Base-by-base conservation (phyloP, 257 asterid species). In the Solanum paucissectum region DNA sequence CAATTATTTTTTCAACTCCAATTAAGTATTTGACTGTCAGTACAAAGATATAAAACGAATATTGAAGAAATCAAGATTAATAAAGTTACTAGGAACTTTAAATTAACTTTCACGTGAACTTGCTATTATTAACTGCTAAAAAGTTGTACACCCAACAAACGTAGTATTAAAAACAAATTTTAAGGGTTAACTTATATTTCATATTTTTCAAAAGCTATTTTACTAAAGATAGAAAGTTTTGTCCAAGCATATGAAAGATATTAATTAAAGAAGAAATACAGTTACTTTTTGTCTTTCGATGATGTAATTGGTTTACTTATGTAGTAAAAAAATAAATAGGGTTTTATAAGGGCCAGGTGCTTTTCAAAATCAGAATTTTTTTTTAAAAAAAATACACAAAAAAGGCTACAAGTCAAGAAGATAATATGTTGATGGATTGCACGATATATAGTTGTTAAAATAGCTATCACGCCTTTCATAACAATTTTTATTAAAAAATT, bases 11-110 rank as follows among this genome's bases (percentile, higher is more conserved):
- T 42, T 32, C 83, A 77, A 79, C 25, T 79, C 37, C 34, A 79
- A 13, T 25, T 79, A 44, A 27, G 36, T 44, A 86, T 87, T 92
- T 88, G 90, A 87, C 6, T 27, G 40, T 29, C 85, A 46, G 85
- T 27, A 77, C 20, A 81, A 29, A 81, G n/a, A 27, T 25, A 27
- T 25, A 5, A 29, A 81, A 81, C 29, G 68, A 46, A 81, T 46
- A 81, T 46, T 49, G 40, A 81, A 18, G 42, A 81, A 29, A 81
- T 81, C 42, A 46, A 49, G 42, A 81, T 11, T 46, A 81, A 29
- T 81, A 81, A 81, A 81, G 42, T 81, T 81, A 33, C 85, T 20
- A 81, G 18, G 68, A 81, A n/a, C 21, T 38, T 46, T 81, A 20
- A 20, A 81, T 81, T 46, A 46, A 20, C 60, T 81, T 44, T 81